Evolutionary conservation across 768 basidiomycete species (phyloP), one percentile per base, ranked within the genome.

Genomic region (Psilocybe subaeruginosa): DNA sequence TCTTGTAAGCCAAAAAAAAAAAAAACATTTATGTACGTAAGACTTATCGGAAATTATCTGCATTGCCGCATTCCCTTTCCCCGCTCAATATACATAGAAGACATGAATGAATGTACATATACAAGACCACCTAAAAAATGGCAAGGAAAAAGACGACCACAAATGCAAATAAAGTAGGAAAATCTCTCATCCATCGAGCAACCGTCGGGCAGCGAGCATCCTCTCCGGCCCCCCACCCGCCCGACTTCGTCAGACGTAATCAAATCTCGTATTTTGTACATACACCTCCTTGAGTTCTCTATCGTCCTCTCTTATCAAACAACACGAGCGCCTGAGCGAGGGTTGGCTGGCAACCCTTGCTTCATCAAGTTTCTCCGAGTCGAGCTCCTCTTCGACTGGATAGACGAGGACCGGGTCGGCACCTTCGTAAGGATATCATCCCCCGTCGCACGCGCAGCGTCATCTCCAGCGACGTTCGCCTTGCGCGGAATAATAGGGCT

Each of bases 261-360:
- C 33, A 35, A 35, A 35, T 35, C 23, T 35, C 33, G 33, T 35
- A 43, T 43, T 43, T n/a, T 16, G 14, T 43, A 43, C 41, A 43
- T 43, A 43, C 41, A 43, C 11, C 12, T 30, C 49, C 11, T 51
- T 16, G 27, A 51, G 4, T 31, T 30, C 49, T 30, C 7, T n/a
- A 8, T 43, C 14, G 8, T 43, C 11, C 2, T 16, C n/a, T 16
- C 19, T 50, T 50, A 17, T 41, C 8, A 29, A 16, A 56, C n/a
- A 59, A 41, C n/a, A 27, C 17, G 19, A 43, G 11, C 52, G 29
- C 53, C 39, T 30, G 54, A 17, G n/a, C 54, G 58, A 56, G 57
- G 62, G 37, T 47, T 59, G 4, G 54, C 41, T 8, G 62, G 58
- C 9, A 63, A 39, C 9, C 58, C 62, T 23, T 41, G 56, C 27